Conservation (phyloP, 1,284 basidiomycete species). For the Boletus hoseneyae region DNA sequence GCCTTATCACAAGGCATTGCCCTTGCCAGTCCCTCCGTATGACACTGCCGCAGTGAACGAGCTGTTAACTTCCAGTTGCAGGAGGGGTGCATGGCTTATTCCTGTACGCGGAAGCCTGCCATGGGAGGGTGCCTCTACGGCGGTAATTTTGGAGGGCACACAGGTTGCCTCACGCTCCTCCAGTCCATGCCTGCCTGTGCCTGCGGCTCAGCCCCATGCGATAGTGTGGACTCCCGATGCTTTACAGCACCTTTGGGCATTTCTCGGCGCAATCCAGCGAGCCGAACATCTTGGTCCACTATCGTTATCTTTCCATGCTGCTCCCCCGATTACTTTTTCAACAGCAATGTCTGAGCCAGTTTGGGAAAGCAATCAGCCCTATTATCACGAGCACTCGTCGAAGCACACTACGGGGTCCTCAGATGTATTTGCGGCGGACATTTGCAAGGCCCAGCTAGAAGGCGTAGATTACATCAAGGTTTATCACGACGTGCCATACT, state of each 20-base stretch:
- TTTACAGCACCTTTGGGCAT: constrained; percentile 50
- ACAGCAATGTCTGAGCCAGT: constrained; percentile 14
- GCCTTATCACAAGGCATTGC: constrained; percentile 25
- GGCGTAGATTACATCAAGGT: constrained; percentile 56
- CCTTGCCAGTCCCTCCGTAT: constrained; percentile 44
- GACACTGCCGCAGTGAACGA: constrained; percentile 29
- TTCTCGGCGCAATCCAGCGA: constrained; percentile 42
- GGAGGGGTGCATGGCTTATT: constrained; percentile 58
- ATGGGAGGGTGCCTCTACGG: constrained; percentile 48
- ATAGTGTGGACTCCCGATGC: constrained; percentile 52
- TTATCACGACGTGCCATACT: constrained; percentile 52
- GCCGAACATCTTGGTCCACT: constrained; percentile 44
- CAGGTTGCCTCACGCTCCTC: constrained; percentile 12
- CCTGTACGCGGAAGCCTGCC: constrained; percentile 55
- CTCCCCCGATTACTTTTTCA: constrained; percentile 19
- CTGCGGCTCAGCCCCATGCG: constrained; percentile 14
- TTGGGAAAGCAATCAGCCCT: constrained; percentile 24
- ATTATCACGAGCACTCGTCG: constrained; percentile 7
- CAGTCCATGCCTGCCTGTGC: constrained; percentile 18
- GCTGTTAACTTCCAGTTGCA: constrained; percentile 32
- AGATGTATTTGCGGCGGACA: constrained; percentile 14
- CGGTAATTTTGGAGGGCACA: constrained; percentile 36
- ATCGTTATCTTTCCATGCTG: constrained; percentile 51
- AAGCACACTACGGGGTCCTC: constrained; percentile 7
- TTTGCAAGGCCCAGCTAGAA: constrained; percentile 27